These are phyloP conservation scores for Penicillium sp. DNA, from an alignment of 2,329 filamentous ascomycete genomes.

Conservation along the genomic window DNA sequence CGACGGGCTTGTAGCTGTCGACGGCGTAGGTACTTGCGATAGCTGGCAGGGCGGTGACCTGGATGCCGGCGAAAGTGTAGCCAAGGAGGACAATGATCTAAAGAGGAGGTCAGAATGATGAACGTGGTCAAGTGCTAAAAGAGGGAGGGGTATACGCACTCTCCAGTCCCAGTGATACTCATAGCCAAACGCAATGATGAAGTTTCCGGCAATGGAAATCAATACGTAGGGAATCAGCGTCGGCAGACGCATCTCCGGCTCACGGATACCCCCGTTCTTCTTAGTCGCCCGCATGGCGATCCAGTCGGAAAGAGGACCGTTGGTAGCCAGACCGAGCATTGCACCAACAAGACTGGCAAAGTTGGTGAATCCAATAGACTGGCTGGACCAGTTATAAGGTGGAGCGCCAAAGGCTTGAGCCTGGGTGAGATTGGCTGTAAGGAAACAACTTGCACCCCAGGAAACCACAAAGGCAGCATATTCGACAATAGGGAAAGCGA, in stretches of 20 bases:
- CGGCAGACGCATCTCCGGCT: constrained; percentile 61
- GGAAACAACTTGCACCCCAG: constrained; percentile 60
- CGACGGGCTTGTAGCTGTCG: constrained; percentile 65
- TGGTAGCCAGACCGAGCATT: constrained; percentile 57
- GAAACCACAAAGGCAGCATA: constrained; percentile 64
- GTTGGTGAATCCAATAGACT: constrained; percentile 59
- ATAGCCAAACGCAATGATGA: constrained; percentile 58
- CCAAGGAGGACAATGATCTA: constrained; percentile 58
- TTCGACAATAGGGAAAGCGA: constrained; percentile 64
- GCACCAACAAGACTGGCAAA: constrained; percentile 59
- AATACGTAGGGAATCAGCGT: constrained; percentile 60
- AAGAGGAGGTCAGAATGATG: background rate
- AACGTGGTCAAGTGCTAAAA: background rate
- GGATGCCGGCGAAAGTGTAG: constrained; percentile 58
- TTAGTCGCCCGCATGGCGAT: constrained; percentile 56
- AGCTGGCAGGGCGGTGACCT: constrained; percentile 62
- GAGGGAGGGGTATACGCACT: constrained; percentile 34
- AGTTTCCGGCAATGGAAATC: constrained; percentile 61
- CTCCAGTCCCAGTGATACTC: constrained; percentile 57
- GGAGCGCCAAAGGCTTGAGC: constrained; percentile 57
- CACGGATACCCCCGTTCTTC: constrained; percentile 57
- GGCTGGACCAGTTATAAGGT: constrained; percentile 56
- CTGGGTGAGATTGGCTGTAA: constrained; percentile 64
- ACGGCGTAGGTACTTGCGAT: constrained; percentile 63
- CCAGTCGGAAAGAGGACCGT: constrained; percentile 60